phyloP scores from a whole-genome alignment of 1,284 basidiomycete species.

The Naganishia sp. region DNA sequence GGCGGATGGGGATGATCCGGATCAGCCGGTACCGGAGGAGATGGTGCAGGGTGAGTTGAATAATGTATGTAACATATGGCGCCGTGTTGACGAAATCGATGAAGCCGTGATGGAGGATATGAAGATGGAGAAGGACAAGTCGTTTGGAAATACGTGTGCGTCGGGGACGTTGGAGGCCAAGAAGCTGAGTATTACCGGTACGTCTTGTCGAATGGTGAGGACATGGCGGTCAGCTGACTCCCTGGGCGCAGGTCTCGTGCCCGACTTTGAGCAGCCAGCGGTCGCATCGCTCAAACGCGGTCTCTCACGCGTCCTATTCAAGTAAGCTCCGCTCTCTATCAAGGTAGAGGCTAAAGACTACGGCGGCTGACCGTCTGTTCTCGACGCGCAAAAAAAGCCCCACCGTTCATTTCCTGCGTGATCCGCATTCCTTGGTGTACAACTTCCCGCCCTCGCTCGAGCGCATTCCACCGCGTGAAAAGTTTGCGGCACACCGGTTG shows the following conservation, averaged over 20 bases:
- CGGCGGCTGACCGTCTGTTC: neutral
- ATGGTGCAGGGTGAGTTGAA: constrained; percentile 1
- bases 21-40: constrained; percentile 6
- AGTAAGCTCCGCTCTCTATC: constrained; percentile 57
- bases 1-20: neutral
- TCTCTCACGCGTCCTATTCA: constrained; percentile 80
- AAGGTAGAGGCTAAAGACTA: constrained; percentile 5
- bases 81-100: neutral
- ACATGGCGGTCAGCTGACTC: no score
- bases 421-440: constrained; percentile 81
- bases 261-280: constrained; percentile 17
- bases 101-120: constrained; percentile 1
- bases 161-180: constrained; percentile 19
- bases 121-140: neutral
- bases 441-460: constrained; percentile 77
- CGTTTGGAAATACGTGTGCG: neutral
- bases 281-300: constrained; percentile 74
- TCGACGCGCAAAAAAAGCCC: constrained; percentile 59
- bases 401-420: constrained; percentile 87
- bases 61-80: no score
- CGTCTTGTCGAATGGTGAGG: neutral
- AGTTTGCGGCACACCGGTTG: constrained; percentile 86
- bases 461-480: constrained; percentile 72
- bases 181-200: constrained; percentile 19
- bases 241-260: neutral